Conservation (phyloP, 2,329 filamentous ascomycete genomes). For the Simplicillium aogashimaense region DNA sequence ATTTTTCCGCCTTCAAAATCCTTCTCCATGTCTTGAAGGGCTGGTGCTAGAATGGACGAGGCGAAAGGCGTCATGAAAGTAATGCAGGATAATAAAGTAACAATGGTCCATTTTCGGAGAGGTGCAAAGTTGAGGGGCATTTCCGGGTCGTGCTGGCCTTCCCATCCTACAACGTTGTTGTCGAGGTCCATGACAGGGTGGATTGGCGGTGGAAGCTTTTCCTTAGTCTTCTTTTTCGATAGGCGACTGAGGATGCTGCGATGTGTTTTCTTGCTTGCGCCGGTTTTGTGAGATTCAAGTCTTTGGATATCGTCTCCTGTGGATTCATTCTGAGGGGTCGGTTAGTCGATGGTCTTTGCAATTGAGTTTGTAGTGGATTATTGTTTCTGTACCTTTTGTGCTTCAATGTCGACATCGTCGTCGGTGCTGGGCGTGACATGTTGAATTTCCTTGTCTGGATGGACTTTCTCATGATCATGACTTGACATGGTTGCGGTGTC, state of each 20-base stretch:
- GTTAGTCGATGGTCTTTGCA: background rate
- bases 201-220: slow-evolving; percentile 20
- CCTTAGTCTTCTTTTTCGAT: slow-evolving; percentile 14
- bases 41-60: slow-evolving; percentile 49
- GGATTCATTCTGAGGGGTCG: slow-evolving; percentile 6
- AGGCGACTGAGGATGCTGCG: slow-evolving; percentile 14
- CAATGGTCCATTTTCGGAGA: slow-evolving; percentile 47
- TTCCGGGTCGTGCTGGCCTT: slow-evolving; percentile 43
- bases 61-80: slow-evolving; percentile 58
- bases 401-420: slow-evolving; percentile 13
- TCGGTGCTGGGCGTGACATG: slow-evolving; percentile 6
- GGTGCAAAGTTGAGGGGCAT: slow-evolving; percentile 49
- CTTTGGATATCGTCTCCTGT: slow-evolving; percentile 7
- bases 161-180: slow-evolving; percentile 49
- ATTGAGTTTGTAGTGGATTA: background rate
- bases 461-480: too few species aligned
- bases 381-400: slow-evolving; percentile 10
- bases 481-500: background rate
- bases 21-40: slow-evolving; percentile 32
- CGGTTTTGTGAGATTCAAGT: slow-evolving; percentile 11
- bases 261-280: slow-evolving; percentile 12
- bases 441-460: slow-evolving; percentile 7
- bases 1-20: slow-evolving; percentile 28
- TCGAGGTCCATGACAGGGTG: slow-evolving; percentile 41
- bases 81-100: slow-evolving; percentile 45